Evolutionary conservation across 495 filamentous ascomycete genomes (phyloP), one percentile per base, ranked within the genome.

Genomic region (Cenococcum geophilum): DNA sequence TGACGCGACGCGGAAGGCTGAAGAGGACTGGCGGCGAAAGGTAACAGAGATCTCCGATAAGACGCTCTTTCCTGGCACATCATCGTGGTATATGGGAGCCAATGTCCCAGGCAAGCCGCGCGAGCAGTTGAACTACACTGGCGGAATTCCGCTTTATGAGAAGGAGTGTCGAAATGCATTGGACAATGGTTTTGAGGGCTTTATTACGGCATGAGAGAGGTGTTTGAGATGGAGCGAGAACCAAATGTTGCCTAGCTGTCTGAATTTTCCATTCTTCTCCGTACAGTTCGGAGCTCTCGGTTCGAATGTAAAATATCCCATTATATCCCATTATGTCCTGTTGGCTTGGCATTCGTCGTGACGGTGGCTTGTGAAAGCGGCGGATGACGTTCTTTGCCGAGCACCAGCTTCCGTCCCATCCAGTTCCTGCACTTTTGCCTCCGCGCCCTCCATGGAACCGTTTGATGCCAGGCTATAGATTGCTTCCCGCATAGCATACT

Each of bases 51-150:
- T 80, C 21, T 71, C 63, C n/a, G 66, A 81, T 34, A 68, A 66
- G 58, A 78, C 73, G 14, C 68, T 83, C n/a, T 78, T 84, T 36
- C 76, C 77, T 0, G 75, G 72, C 1, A 76, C 73, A 11, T 69
- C 66, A 16, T 67, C 60, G 34, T 73, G 71, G 70, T 73, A 74
- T 63, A 74, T 70, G 62, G 69, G 77, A 4, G 73, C 73, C 9
- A 79, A 79, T 62, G 70, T 79, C 6, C 77, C 77, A 0, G 78
- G 76, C 0, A 81, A 81, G 67, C 70, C 70, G 12, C 50, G 71
- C 12, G 77, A 80, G 68, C 68, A 74, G 32, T 59, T 80, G 20
- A 78, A 75, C 52, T 76, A 71, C n/a, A 60, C 71, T 18, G 78
- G 78, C 8, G 72, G 72, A 14, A 61, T 74, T 21, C 72, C 70